A percentile compares a stretch with the other conserved stretches of the same genome.
phyloP scores from a whole-genome alignment of 108 stramenopile genomes.

The Cyclotella cryptica region DNA sequence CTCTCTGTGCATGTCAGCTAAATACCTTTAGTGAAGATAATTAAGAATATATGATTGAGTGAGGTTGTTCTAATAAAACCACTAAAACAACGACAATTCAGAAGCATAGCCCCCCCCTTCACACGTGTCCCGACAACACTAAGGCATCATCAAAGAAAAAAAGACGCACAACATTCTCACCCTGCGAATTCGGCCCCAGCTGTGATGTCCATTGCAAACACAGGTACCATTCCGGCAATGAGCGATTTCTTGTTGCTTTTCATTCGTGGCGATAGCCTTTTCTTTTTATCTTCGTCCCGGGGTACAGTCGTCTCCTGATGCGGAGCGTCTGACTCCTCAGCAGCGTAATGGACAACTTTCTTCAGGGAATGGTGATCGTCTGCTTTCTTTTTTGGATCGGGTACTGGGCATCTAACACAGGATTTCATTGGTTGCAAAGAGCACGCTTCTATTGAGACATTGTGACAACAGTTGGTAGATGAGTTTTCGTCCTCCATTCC shows the following conservation, averaged over 20 bases:
- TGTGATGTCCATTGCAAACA: conserved; percentile 13
- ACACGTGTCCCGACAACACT: background rate
- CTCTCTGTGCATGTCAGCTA: background rate
- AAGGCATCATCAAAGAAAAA: background rate
- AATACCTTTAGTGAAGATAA: conserved; percentile 2
- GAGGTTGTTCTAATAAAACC: background rate
- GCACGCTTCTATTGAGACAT: background rate
- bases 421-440: conserved; percentile 4
- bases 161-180: background rate
- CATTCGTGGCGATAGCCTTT: conserved; percentile 9
- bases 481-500: background rate
- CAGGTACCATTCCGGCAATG: conserved; percentile 4
- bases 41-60: background rate
- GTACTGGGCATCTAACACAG: background rate
- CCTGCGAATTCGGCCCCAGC: conserved; percentile 13
- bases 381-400: background rate
- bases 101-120: too few species aligned
- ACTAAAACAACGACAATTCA: background rate
- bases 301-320: background rate
- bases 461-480: background rate
- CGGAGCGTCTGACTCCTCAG: background rate
- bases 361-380: background rate
- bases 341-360: background rate
- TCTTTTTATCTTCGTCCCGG: background rate
- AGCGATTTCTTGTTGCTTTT: conserved; percentile 7